Percentiles rank a stretch among this genome's conserved stretches.
phyloP scores from a whole-genome alignment of 768 basidiomycete genomes.

The Tricholoma furcatifolium region DNA sequence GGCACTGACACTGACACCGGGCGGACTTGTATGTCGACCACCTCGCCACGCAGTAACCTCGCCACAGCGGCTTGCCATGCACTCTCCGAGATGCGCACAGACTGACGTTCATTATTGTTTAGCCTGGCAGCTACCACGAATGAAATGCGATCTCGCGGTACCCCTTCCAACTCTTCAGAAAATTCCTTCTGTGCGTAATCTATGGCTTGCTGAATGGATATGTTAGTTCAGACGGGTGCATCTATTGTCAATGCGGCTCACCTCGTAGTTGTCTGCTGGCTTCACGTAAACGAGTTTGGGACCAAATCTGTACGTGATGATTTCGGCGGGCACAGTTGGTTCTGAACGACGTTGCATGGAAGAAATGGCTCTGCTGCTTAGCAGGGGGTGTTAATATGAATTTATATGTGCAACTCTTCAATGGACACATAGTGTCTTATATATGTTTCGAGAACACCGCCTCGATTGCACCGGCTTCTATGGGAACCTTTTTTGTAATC shows the following conservation, averaged over 20 bases:
- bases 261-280: slow-evolving; percentile 41
- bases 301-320: slow-evolving; percentile 49
- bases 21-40: slow-evolving; percentile 43
- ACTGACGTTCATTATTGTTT: slow-evolving; percentile 26
- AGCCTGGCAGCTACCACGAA: slow-evolving; percentile 39
- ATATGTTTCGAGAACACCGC: too few species aligned
- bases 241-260: slow-evolving; percentile 18
- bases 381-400: too few species aligned
- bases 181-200: slow-evolving; percentile 51
- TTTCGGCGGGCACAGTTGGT: slow-evolving; percentile 33
- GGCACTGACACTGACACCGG: slow-evolving; percentile 31
- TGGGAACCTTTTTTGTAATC: too few species aligned
- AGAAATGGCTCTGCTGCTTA: too few species aligned
- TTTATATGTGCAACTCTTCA: too few species aligned
- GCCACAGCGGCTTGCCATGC: slow-evolving; percentile 47
- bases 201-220: slow-evolving; percentile 43
- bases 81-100: slow-evolving; percentile 48
- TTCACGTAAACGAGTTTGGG: slow-evolving; percentile 51
- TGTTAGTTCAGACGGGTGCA: neutral
- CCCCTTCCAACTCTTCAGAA: slow-evolving; percentile 33
- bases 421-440: too few species aligned
- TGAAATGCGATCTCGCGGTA: slow-evolving; percentile 40
- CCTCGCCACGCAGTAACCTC: slow-evolving; percentile 42
- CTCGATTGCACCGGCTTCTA: too few species aligned
- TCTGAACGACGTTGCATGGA: slow-evolving; percentile 18